A percentile compares a stretch with the other conserved stretches of the same genome.
phyloP scores from a whole-genome alignment of 805 yeast genomes.

The Zygotorulaspora sp. region DNA sequence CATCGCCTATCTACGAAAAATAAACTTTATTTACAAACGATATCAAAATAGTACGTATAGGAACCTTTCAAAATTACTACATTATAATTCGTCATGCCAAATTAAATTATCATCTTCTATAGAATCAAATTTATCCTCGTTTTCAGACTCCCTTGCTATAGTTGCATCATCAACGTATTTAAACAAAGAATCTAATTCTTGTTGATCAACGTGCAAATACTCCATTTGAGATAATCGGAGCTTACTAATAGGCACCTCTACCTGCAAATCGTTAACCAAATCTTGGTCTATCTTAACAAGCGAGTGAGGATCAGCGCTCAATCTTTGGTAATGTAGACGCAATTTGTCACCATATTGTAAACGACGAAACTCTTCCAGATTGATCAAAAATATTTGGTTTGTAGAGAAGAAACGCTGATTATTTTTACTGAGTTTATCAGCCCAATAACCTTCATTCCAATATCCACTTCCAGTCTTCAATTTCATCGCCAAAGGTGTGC shows the following conservation, averaged over 20 bases:
- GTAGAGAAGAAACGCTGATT: constrained; percentile 62
- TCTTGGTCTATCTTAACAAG: constrained; percentile 87
- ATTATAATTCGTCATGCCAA: constrained; percentile 1
- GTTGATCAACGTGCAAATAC: background rate
- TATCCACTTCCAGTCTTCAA: constrained; percentile 75
- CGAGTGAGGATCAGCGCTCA: constrained; percentile 75
- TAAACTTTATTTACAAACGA: no score
- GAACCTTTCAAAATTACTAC: no score
- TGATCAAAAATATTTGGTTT: constrained; percentile 80
- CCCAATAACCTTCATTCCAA: constrained; percentile 95
- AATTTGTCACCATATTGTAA: constrained; percentile 72
- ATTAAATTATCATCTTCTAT: background rate
- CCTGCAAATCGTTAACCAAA: constrained; percentile 82
- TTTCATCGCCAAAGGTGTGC: constrained; percentile 63
- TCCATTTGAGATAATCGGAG: constrained; percentile 1
- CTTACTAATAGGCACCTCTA: constrained; percentile 36
- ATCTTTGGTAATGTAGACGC: constrained; percentile 77
- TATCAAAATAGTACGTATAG: no score
- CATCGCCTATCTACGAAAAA: no score
- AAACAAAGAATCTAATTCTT: background rate
- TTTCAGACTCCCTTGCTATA: background rate
- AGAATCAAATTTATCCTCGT: background rate
- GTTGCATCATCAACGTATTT: background rate
- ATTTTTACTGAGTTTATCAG: constrained; percentile 49
- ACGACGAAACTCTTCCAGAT: constrained; percentile 60